phyloP scores from a whole-genome alignment of 1,284 basidiomycete genomes.

The Leccinum laetum region DNA sequence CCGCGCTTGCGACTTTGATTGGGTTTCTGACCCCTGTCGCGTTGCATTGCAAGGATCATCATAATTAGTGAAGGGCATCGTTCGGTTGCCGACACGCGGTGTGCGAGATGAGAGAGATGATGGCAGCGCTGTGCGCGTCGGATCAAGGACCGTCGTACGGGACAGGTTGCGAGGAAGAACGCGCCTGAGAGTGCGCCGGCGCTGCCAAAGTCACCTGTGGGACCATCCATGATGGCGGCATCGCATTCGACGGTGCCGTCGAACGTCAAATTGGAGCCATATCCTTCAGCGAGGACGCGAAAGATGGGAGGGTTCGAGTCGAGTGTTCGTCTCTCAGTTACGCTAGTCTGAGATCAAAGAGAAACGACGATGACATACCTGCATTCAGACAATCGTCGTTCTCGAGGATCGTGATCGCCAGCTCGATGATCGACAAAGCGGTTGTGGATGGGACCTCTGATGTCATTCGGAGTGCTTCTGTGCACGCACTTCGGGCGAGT shows the following conservation, averaged over 20 bases:
- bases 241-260: conserved; percentile 75
- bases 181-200: conserved; percentile 68
- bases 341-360: neutral
- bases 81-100: neutral
- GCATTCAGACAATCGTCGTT: conserved; percentile 65
- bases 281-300: conserved; percentile 40
- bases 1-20: conserved; percentile 51
- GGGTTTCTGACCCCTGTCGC: conserved; percentile 64
- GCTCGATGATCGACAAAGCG: conserved; percentile 46
- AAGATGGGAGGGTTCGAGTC: neutral
- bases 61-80: neutral
- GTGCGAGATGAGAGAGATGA: neutral
- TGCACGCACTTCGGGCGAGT: conserved; percentile 44
- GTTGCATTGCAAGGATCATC: neutral
- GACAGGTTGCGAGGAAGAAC: conserved; percentile 7
- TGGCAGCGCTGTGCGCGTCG: neutral
- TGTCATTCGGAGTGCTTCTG: conserved; percentile 30
- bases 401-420: conserved; percentile 57
- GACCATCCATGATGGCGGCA: conserved; percentile 68
- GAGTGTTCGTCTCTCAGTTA: neutral
- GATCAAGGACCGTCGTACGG: conserved; percentile 9
- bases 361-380: conserved; percentile 38
- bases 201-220: conserved; percentile 57
- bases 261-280: conserved; percentile 73
- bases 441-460: conserved; percentile 16